Conservation (phyloP, 179 eudicot genomes). For the Spergularia azorica region DNA sequence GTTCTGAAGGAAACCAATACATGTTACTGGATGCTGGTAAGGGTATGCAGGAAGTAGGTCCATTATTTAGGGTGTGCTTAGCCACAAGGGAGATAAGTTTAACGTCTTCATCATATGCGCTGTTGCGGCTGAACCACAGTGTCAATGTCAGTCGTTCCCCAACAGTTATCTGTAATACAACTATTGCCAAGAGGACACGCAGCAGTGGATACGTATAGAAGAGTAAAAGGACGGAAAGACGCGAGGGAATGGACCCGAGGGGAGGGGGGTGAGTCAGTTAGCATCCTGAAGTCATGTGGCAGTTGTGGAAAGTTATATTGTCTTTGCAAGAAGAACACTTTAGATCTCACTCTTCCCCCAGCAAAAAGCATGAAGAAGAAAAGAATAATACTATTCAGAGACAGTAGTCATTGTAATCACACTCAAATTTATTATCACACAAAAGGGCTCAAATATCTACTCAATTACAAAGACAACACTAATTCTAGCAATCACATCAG, state of each 20-base stretch:
- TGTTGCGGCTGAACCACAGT: constrained; percentile 84
- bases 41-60: constrained; percentile 43
- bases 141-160: constrained; percentile 91
- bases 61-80: constrained; percentile 24
- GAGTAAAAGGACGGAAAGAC: background rate
- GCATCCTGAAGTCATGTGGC: too few species aligned
- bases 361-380: too few species aligned
- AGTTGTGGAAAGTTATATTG: too few species aligned
- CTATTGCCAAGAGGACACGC: constrained; percentile 4
- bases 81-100: constrained; percentile 66
- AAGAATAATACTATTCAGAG: too few species aligned
- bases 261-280: too few species aligned
- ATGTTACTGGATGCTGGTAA: constrained; percentile 70
- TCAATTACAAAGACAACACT: background rate
- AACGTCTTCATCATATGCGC: constrained; percentile 76
- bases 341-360: background rate
- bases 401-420: background rate
- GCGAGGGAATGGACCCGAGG: too few species aligned
- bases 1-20: constrained; percentile 84
- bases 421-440: background rate
- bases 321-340: too few species aligned
- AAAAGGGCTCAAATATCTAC: background rate
- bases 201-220: background rate
- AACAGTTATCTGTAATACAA: constrained; percentile 53
- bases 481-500: background rate